phyloP scores from a whole-genome alignment of 2,329 filamentous ascomycete species.

The Talaromyces sp. region DNA sequence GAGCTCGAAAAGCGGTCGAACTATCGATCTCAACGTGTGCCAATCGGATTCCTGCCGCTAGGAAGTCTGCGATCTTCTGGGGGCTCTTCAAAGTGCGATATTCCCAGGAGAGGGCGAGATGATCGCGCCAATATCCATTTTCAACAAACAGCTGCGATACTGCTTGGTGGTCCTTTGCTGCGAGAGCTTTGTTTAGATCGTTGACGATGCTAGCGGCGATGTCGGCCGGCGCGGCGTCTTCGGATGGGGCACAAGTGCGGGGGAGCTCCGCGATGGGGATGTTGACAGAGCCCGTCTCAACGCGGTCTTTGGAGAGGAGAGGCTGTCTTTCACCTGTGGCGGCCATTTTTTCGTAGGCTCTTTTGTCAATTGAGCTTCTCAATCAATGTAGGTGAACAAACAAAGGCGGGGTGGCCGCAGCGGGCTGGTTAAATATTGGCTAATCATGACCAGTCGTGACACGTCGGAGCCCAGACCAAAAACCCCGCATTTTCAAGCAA shows the following conservation, averaged over 20 bases:
- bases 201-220: slow-evolving; percentile 33
- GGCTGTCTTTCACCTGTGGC: background rate
- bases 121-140: slow-evolving; percentile 54
- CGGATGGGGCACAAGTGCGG: slow-evolving; percentile 20
- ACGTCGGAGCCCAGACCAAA: background rate
- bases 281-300: slow-evolving; percentile 52
- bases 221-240: slow-evolving; percentile 16
- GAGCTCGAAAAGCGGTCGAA: slow-evolving; percentile 40
- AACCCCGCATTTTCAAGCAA: background rate
- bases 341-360: background rate
- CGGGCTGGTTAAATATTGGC: background rate
- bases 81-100: slow-evolving; percentile 49
- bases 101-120: slow-evolving; percentile 52
- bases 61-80: slow-evolving; percentile 31
- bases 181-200: slow-evolving; percentile 35
- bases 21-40: slow-evolving; percentile 42
- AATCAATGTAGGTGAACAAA: background rate
- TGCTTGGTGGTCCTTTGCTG: slow-evolving; percentile 25
- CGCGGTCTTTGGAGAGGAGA: slow-evolving; percentile 35
- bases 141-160: slow-evolving; percentile 43
- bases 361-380: background rate
- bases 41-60: slow-evolving; percentile 37
- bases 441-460: background rate
- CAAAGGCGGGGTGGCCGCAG: background rate
- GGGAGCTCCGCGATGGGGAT: slow-evolving; percentile 39